Evolutionary conservation across 2,329 filamentous ascomycete species (phyloP), one percentile per base, ranked within the genome.

Genomic region (Zymoseptoria passerinii): DNA sequence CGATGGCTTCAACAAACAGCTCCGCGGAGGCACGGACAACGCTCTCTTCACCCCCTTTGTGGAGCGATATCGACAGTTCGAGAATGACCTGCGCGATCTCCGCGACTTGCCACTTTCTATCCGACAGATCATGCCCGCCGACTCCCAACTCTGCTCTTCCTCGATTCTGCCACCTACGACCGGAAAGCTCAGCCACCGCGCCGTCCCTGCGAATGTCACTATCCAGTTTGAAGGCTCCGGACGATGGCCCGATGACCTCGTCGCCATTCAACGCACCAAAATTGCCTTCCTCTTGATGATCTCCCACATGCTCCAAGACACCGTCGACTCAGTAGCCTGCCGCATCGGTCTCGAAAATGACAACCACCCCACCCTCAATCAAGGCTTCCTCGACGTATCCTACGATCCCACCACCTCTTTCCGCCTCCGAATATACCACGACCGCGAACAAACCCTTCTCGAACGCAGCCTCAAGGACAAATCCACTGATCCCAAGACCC

Each of bases 201-300:
- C 18, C 67, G 78, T 56, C 16, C 87, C 89, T 0, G 87, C 92
- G 64, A 86, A 95, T 65, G 82, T 95, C 29, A 82, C 91, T 49
- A 80, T 99, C 52, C 92, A 92, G 69, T 97, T 99, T 66, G 94
- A 99, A 75, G 89, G 88, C 4, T 97, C 94, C 6, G 87, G 85
- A 51, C 87, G 90, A 65, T 99, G 94, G 94, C 94, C 94, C 0
- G 92, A 97, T 70, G 90, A 95, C 69, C 76, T 97, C 8, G 83
- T 83, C 3, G 92, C 92, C 4, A 96, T 97, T 57, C 94, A 99
- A 72, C 85, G 91, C 68, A 92, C 91, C 10, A 99, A 99, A 74
- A 83, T 95, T 48, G 94, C 95, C 3, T 95, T 99, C 70, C 79
- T 89, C 8, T 73, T 87, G 8, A 86, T 84, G 67, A 85, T 96